Evolutionary conservation across 345 rosid genomes (phyloP).

Genomic region (Sisymbrium altissimum): DNA sequence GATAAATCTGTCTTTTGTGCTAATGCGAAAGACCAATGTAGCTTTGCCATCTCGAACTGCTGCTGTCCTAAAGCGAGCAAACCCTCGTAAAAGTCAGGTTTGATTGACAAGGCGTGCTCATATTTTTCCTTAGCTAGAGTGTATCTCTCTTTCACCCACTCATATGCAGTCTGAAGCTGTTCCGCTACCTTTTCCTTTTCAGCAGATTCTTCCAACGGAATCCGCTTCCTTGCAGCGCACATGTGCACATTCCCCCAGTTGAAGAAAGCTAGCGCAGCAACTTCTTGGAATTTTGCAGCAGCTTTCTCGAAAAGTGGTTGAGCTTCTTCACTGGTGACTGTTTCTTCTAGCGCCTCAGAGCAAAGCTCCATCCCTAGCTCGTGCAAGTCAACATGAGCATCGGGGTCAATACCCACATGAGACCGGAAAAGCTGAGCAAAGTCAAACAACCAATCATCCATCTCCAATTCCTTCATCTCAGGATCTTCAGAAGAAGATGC

Average conservation of each 20-base stretch:
- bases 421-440: constrained; percentile 94
- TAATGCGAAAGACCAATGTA: constrained; percentile 81
- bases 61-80: constrained; percentile 28
- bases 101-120: too few relatives aligned
- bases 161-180: constrained; percentile 83
- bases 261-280: constrained; percentile 46
- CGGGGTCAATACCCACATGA: constrained; percentile 90
- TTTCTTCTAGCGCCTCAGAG: constrained; percentile 94
- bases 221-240: too few relatives aligned
- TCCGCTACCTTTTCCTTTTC: constrained; percentile 58
- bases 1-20: constrained; percentile 80
- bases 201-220: constrained; percentile 56
- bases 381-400: constrained; percentile 91
- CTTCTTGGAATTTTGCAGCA: too few relatives aligned
- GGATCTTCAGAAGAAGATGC: constrained; percentile 55
- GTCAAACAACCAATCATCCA: constrained; percentile 98
- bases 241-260: constrained; percentile 74
- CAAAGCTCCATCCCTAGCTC: constrained; percentile 99
- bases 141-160: constrained; percentile 59
- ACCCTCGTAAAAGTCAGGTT: too few relatives aligned
- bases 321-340: constrained; percentile 90
- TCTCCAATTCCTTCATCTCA: constrained; percentile 80
- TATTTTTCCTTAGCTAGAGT: too few relatives aligned
- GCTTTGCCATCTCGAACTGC: constrained; percentile 98
- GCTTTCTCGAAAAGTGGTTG: constrained; percentile 72